Percentiles rank a stretch among this genome's conserved stretches.
These are phyloP conservation scores for Brassica napus DNA, from an alignment of 345 rosid species.

Conservation along the genomic window Da-Ae NC_063441.1:4212501-4213000, in stretches of 20 bases:
- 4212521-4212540: conserved; percentile 82
- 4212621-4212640: conserved; percentile 2
- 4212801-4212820: conserved; percentile 86
- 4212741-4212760: conserved; percentile 75
- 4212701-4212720: conserved; percentile 88
- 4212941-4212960: conserved; percentile 92
- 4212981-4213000: conserved; percentile 89
- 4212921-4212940: conserved; percentile 85
- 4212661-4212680: conserved; percentile 67
- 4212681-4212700: conserved; percentile 83
- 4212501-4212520: conserved; percentile 72
- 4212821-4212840: conserved; percentile 88
- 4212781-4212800: conserved; percentile 59
- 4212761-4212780: conserved; percentile 83
- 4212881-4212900: conserved; percentile 72
- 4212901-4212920: conserved; percentile 85
- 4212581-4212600: conserved; percentile 70
- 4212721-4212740: conserved; percentile 77
- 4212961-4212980: conserved; percentile 90
- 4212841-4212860: conserved; percentile 77
- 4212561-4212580: conserved; percentile 94
- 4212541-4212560: conserved; percentile 81
- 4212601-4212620: conserved; percentile 46
- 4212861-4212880: conserved; percentile 55
- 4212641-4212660: not conserved